Percentiles rank a stretch among this genome's conserved stretches.
Evolutionary conservation across 176 grass and related monocot species (phyloP).

Genomic region (Miscanthus lutarioriparius): DNA sequence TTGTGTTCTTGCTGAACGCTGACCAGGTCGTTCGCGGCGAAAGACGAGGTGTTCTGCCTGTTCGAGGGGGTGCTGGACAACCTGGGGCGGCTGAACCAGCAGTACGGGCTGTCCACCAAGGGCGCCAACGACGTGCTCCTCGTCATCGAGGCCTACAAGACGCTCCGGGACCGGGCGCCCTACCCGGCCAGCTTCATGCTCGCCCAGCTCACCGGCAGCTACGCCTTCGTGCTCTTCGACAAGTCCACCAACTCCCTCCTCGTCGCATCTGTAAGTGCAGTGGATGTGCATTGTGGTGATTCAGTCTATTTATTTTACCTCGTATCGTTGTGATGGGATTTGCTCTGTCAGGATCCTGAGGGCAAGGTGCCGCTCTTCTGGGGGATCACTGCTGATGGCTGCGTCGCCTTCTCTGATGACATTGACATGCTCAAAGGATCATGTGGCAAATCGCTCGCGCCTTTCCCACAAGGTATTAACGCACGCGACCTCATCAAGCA

Average conservation of each 20-base stretch:
- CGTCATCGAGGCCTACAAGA: conserved; percentile 84
- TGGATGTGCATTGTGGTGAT: too few relatives aligned
- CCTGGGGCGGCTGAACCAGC: conserved; percentile 67
- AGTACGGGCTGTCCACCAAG: conserved; percentile 85
- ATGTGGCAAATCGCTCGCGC: conserved; percentile 91
- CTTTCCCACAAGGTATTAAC: conserved; percentile 76
- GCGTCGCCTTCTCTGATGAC: conserved; percentile 75
- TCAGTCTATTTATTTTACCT: too few relatives aligned
- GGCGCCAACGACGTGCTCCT: conserved; percentile 74
- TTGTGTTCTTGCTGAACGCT: too few relatives aligned
- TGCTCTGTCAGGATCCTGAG: conserved; percentile 47
- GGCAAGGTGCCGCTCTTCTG: conserved; percentile 80
- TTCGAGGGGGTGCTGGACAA: conserved; percentile 88
- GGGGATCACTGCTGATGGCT: conserved; percentile 85
- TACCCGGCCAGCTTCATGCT: conserved; percentile 90
- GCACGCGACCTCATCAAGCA: neutral
- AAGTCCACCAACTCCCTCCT: conserved; percentile 71
- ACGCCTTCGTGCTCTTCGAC: conserved; percentile 91
- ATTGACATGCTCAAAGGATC: conserved; percentile 87
- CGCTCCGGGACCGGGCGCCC: conserved; percentile 80
- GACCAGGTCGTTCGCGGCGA: conserved; percentile 73
- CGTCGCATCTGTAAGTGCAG: conserved; percentile 33
- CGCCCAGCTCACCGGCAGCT: conserved; percentile 69
- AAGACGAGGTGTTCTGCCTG: conserved; percentile 94
- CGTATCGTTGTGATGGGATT: too few relatives aligned